Conservation (phyloP, 2,329 filamentous ascomycete genomes). For the Xylariaceae sp. region DNA sequence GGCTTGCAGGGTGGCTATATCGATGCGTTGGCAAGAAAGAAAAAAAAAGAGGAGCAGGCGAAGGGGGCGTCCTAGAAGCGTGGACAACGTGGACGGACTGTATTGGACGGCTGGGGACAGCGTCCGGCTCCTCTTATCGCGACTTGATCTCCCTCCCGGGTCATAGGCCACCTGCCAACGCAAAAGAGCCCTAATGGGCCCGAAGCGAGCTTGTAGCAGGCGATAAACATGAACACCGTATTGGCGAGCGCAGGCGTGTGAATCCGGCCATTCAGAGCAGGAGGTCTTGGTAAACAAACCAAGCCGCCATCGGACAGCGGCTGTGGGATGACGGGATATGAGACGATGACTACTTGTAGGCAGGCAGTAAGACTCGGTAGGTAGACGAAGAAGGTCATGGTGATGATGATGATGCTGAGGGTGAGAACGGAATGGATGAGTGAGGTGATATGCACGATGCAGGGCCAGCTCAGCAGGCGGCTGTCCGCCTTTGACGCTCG, state of each 20-base stretch:
- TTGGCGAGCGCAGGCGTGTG: slow-evolving; percentile 4
- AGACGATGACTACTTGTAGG: background rate
- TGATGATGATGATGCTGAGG: background rate
- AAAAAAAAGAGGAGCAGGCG: slow-evolving; percentile 21
- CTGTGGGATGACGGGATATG: slow-evolving; percentile 7
- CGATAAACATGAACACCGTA: background rate
- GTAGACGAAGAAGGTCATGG: background rate
- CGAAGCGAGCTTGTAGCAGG: background rate
- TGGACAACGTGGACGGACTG: slow-evolving; percentile 32
- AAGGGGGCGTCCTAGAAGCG: slow-evolving; percentile 22
- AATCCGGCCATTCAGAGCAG: slow-evolving; percentile 1
- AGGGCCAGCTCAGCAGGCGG: slow-evolving; percentile 26
- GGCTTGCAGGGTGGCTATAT: slow-evolving; percentile 21
- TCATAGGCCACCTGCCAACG: slow-evolving; percentile 12
- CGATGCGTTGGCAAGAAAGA: slow-evolving; percentile 22
- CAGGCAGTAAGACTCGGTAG: background rate
- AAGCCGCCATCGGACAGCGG: slow-evolving; percentile 6
- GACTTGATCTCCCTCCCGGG: slow-evolving; percentile 7
- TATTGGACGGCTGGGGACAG: slow-evolving; percentile 19
- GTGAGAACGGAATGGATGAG: slow-evolving; percentile 11
- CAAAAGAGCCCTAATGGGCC: slow-evolving; percentile 3
- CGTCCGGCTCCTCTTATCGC: slow-evolving; percentile 23
- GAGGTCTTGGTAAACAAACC: background rate
- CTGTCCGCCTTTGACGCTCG: slow-evolving; percentile 15
- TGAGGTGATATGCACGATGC: slow-evolving; percentile 26